Conservation (phyloP, 2,329 filamentous ascomycete genomes). For the Clonostachys chloroleuca region DNA sequence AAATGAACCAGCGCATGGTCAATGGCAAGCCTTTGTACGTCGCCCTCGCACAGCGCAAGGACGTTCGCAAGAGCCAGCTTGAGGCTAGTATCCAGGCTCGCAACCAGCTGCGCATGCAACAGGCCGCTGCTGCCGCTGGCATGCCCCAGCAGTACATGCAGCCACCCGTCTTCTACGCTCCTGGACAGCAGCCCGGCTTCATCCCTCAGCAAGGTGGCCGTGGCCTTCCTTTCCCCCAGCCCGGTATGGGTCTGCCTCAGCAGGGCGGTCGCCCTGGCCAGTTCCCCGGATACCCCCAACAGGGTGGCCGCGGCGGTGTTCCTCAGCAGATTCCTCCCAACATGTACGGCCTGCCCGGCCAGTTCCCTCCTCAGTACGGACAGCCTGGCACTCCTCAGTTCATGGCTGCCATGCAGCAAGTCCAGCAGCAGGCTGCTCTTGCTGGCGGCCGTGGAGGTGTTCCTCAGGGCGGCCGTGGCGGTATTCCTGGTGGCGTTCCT, state of each 20-base stretch:
- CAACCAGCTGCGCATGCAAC: constrained; percentile 98
- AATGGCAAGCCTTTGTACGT: constrained; percentile 96
- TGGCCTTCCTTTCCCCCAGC: constrained; percentile 63
- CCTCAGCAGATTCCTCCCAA: constrained; percentile 84
- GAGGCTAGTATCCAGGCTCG: constrained; percentile 99
- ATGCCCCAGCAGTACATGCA: constrained; percentile 88
- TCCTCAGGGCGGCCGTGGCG: constrained; percentile 66
- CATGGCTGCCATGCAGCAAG: constrained; percentile 80
- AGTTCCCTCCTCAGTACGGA: constrained; percentile 77
- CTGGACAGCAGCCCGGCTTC: constrained; percentile 72
- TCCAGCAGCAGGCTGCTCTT: constrained; percentile 48
- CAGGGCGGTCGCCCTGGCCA: constrained; percentile 82
- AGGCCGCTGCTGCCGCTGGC: constrained; percentile 84
- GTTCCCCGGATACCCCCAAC: constrained; percentile 81
- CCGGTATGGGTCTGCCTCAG: constrained; percentile 61
- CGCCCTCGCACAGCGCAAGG: constrained; percentile 97
- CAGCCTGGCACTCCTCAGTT: constrained; percentile 77
- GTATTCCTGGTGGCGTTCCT: constrained; percentile 71
- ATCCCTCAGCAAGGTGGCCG: constrained; percentile 57
- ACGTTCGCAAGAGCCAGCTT: constrained; percentile 98
- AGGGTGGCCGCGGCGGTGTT: constrained; percentile 81
- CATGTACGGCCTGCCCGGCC: constrained; percentile 76
- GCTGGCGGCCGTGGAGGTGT: constrained; percentile 59
- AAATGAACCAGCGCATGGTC: constrained; percentile 99
- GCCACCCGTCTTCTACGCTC: constrained; percentile 87